Evolutionary conservation across 1,284 basidiomycete species (phyloP).

Genomic region (Rhodotorula sp.): DNA sequence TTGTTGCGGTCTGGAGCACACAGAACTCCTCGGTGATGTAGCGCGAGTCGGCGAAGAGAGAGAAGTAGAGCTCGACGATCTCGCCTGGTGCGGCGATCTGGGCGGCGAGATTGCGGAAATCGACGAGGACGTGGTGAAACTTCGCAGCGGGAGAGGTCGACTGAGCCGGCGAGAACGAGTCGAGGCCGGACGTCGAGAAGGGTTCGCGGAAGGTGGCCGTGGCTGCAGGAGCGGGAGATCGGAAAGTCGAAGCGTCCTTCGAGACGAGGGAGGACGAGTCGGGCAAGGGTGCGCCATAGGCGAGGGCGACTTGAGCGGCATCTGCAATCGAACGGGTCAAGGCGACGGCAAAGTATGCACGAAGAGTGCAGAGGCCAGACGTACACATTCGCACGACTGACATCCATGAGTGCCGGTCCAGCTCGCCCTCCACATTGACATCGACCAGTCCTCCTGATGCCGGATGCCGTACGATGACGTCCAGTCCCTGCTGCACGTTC

Average conservation of each 20-base stretch:
- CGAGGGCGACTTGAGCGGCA: slow-evolving; percentile 49
- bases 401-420: slow-evolving; percentile 42
- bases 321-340: slow-evolving; percentile 12
- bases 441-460: slow-evolving; percentile 83
- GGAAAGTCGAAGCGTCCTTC: neutral
- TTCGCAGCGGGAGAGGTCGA: too few relatives aligned
- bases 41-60: slow-evolving; percentile 77
- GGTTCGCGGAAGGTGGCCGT: too few relatives aligned
- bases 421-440: slow-evolving; percentile 56
- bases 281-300: slow-evolving; percentile 41
- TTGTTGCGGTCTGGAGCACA: slow-evolving; percentile 73
- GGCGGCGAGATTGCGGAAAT: slow-evolving; percentile 87
- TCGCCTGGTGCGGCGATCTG: slow-evolving; percentile 86
- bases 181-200: too few relatives aligned
- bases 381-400: slow-evolving; percentile 76
- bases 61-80: slow-evolving; percentile 89
- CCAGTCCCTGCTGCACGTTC: slow-evolving; percentile 87
- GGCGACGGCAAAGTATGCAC: too few relatives aligned
- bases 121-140: slow-evolving; percentile 77
- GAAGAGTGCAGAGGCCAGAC: neutral
- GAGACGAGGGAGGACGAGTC: neutral
- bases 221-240: too few relatives aligned
- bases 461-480: slow-evolving; percentile 93
- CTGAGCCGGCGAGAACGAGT: too few relatives aligned
- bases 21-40: slow-evolving; percentile 96